Evolutionary conservation across 2,329 filamentous ascomycete genomes (phyloP), one percentile per base, ranked within the genome.

Genomic region (Cladorrhinum sp.): DNA sequence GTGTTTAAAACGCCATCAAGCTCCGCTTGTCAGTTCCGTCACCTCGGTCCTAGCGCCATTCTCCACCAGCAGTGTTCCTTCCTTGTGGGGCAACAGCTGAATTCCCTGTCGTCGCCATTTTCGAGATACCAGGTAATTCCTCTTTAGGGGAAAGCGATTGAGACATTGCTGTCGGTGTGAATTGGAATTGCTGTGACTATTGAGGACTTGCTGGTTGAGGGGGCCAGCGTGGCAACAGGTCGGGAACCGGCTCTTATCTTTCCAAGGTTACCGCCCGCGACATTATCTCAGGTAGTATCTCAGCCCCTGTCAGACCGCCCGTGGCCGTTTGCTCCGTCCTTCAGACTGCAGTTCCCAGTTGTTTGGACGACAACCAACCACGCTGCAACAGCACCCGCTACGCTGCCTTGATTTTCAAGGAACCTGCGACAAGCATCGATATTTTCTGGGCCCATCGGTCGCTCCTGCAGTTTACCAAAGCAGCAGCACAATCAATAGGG

Each of bases 341-440:
- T 16, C 48, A 36, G 32, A 5, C 32, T 36, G 32, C 32, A 32
- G 10, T 29, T 36, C 50, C 29, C 49, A 56, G 55, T 59, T 41
- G 56, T 56, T 52, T 52, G 59, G 38, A 50, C 53, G 45, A 51
- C 45, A 60, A 65, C 70, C 66, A 69, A 62, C 67, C 68, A 69
- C 68, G 59, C 60, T 45, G 24, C 38, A 48, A 54, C 36, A 52
- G 51, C 51, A 56, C 41, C 59, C 65, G 63, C 64, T 62, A 64
- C 62, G 48, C 62, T 62, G 62, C 67, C 69, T 68, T 70, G 69
- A 65, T 68, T 69, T 64, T 53, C 56, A 56, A 63, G 53, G 55
- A 63, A 56, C 61, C 65, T 66, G 64, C 60, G 57, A 66, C 65
- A 62, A 24, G 20, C 16, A 45, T 45, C 18, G 32, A 58, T 59